A percentile compares a stretch with the other conserved stretches of the same genome.
Conservation (phyloP, 805 yeast genomes). For the Wickerhamiella dianesei region DNA sequence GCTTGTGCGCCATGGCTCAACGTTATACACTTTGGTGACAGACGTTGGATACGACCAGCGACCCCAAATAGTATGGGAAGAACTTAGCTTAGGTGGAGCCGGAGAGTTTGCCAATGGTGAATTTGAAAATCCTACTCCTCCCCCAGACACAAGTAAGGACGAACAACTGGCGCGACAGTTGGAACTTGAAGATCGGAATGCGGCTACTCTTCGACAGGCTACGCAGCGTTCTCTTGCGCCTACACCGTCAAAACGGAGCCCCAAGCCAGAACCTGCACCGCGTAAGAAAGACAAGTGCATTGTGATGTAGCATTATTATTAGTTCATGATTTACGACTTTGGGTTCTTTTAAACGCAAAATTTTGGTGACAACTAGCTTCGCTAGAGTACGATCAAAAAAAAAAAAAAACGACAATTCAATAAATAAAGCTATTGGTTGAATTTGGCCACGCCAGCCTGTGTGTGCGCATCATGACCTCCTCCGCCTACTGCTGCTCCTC, state of each 20-base stretch:
- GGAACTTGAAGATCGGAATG: slow-evolving; percentile 18
- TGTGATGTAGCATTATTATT: too few relatives aligned
- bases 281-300: neutral
- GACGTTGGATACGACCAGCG: slow-evolving; percentile 49
- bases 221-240: neutral
- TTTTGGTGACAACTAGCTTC: too few relatives aligned
- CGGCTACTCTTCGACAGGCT: neutral
- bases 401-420: too few relatives aligned
- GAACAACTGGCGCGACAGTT: slow-evolving; percentile 23
- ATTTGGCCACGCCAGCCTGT: too few relatives aligned
- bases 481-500: too few relatives aligned
- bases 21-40: slow-evolving; percentile 54
- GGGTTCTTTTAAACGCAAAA: too few relatives aligned
- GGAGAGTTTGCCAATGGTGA: slow-evolving; percentile 58
- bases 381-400: too few relatives aligned
- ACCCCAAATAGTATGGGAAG: slow-evolving; percentile 66
- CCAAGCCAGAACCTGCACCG: neutral
- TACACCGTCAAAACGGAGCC: neutral
- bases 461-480: too few relatives aligned
- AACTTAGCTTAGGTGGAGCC: slow-evolving; percentile 57
- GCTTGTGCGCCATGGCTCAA: slow-evolving; percentile 31
- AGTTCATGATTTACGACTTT: too few relatives aligned
- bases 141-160: slow-evolving; percentile 17
- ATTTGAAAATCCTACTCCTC: slow-evolving; percentile 32
- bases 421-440: too few relatives aligned